phyloP scores from a whole-genome alignment of 345 rosid genomes.

The Camelina neglecta region DNA sequence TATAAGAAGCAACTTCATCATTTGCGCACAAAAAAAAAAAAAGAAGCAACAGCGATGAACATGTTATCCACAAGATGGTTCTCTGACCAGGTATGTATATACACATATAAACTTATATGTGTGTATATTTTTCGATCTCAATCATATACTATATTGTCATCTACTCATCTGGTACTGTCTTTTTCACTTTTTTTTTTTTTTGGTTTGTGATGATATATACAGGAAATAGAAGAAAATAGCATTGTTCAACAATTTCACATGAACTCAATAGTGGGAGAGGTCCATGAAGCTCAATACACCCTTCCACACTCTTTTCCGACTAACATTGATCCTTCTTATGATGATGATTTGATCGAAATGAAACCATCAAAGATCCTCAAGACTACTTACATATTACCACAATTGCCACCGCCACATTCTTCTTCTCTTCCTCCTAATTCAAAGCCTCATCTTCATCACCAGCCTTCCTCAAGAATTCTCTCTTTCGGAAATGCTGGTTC shows the following conservation, averaged over 20 bases:
- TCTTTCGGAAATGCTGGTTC: constrained; percentile 34
- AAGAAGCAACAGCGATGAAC: constrained; percentile 37
- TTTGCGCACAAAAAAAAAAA: too few species aligned
- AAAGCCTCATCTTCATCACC: constrained; percentile 27
- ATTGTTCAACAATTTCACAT: constrained; percentile 35
- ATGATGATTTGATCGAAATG: constrained; percentile 31
- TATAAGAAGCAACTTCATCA: too few species aligned
- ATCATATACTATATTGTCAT: background rate
- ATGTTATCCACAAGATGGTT: constrained; percentile 52
- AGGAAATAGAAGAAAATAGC: constrained; percentile 42
- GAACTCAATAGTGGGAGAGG: constrained; percentile 31
- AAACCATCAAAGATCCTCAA: constrained; percentile 42
- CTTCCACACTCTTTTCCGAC: constrained; percentile 28
- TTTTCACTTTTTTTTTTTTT: background rate
- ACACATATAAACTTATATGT: too few species aligned
- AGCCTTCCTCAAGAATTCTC: constrained; percentile 36
- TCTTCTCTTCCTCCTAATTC: constrained; percentile 14
- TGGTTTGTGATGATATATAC: background rate
- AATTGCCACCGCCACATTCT: constrained; percentile 7
- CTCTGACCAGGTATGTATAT: constrained; percentile 52
- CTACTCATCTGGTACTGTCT: background rate
- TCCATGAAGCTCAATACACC: constrained; percentile 23
- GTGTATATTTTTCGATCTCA: background rate
- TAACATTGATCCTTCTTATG: constrained; percentile 19
- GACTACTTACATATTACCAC: constrained; percentile 37